These are phyloP conservation scores for Neofusicoccum ribis DNA, from an alignment of 2,329 filamentous ascomycete genomes.

Conservation along the genomic window DNA sequence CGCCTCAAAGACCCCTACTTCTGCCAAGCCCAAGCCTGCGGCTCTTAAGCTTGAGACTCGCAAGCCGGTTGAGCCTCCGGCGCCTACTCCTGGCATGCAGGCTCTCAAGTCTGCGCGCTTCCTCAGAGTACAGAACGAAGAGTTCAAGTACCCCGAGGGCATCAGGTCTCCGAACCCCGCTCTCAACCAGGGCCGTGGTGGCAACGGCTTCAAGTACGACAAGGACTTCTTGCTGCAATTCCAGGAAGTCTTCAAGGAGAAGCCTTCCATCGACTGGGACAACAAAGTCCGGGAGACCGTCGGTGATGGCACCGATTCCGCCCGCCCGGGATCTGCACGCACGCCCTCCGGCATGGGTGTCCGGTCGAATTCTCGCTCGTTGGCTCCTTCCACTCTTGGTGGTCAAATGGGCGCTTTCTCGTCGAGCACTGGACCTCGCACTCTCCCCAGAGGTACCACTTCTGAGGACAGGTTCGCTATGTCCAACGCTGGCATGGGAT, in stretches of 20 bases:
- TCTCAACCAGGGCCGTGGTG: conserved; percentile 74
- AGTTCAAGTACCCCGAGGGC: conserved; percentile 75
- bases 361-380: conserved; percentile 46
- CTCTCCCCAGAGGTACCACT: conserved; percentile 73
- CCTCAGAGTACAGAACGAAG: conserved; percentile 72
- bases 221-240: conserved; percentile 95
- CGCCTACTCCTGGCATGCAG: conserved; percentile 91
- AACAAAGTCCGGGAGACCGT: conserved; percentile 81
- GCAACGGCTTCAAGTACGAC: conserved; percentile 88
- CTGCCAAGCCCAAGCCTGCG: conserved; percentile 76
- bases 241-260: conserved; percentile 93
- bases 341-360: conserved; percentile 48
- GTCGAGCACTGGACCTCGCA: conserved; percentile 46
- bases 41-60: conserved; percentile 86
- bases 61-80: conserved; percentile 83
- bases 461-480: conserved; percentile 69
- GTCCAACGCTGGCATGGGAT: conserved; percentile 23
- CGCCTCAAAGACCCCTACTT: conserved; percentile 41
- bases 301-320: conserved; percentile 73
- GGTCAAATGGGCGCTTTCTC: conserved; percentile 69
- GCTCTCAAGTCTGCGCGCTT: conserved; percentile 90
- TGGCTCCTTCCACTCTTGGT: conserved; percentile 21
- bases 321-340: conserved; percentile 63
- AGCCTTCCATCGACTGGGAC: conserved; percentile 92
- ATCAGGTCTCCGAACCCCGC: conserved; percentile 90